A percentile compares a stretch with the other conserved stretches of the same genome.
These are phyloP conservation scores for Colletotrichum lindemuthianum DNA, from an alignment of 2,329 filamentous ascomycete species.

Conservation along the genomic window DNA sequence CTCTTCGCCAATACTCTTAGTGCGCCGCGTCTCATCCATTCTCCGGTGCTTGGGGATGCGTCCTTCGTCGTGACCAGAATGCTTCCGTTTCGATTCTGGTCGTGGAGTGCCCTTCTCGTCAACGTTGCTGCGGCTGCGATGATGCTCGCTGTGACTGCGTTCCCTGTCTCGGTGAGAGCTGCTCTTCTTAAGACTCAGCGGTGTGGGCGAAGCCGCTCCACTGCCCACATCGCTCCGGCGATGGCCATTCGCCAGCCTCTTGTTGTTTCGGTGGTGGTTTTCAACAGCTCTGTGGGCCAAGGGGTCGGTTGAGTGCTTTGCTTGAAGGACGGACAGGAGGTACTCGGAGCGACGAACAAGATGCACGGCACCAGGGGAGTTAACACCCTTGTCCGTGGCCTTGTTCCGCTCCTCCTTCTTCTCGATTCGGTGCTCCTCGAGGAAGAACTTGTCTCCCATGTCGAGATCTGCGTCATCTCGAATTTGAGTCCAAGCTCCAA, in stretches of 20 bases:
- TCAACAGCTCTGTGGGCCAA: conserved; percentile 83
- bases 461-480: conserved; percentile 89
- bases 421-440: conserved; percentile 98
- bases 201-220: conserved; percentile 77
- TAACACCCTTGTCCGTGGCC: conserved; percentile 80
- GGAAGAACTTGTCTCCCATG: conserved; percentile 89
- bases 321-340: conserved; percentile 91
- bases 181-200: conserved; percentile 60
- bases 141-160: conserved; percentile 57
- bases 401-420: conserved; percentile 93
- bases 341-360: conserved; percentile 95
- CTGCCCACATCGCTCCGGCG: conserved; percentile 69
- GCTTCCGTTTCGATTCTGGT: conserved; percentile 70
- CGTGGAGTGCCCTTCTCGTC: conserved; percentile 63
- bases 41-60: conserved; percentile 56
- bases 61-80: conserved; percentile 59
- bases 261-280: conserved; percentile 95
- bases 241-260: conserved; percentile 74
- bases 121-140: conserved; percentile 60
- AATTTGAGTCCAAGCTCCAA: conserved; percentile 94
- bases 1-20: conserved; percentile 50
- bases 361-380: conserved; percentile 96
- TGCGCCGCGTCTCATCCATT: conserved; percentile 51
- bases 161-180: conserved; percentile 59
- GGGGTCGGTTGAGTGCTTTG: conserved; percentile 80